phyloP scores from a whole-genome alignment of 2,329 filamentous ascomycete genomes.

The Elsinoe necatrix region DNA sequence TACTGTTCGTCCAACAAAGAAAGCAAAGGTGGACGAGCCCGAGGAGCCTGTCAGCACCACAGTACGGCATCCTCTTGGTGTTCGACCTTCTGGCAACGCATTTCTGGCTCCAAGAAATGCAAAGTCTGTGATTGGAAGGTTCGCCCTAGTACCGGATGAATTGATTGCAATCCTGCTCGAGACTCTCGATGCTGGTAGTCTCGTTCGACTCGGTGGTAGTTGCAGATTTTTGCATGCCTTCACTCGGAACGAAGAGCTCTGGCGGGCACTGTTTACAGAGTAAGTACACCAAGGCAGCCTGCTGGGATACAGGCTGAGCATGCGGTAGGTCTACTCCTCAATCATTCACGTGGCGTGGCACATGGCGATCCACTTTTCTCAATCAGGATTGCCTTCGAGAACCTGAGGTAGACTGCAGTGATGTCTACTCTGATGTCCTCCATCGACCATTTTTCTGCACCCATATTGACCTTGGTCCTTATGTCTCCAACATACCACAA shows the following conservation, averaged over 20 bases:
- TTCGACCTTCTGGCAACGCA: conserved; percentile 82
- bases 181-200: conserved; percentile 53
- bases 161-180: conserved; percentile 68
- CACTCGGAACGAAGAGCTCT: conserved; percentile 73
- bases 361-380: conserved; percentile 75
- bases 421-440: conserved; percentile 81
- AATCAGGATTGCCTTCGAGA: conserved; percentile 46
- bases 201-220: conserved; percentile 62
- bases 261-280: conserved; percentile 78
- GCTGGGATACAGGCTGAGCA: conserved; percentile 23
- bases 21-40: conserved; percentile 19
- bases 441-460: conserved; percentile 88
- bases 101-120: conserved; percentile 59
- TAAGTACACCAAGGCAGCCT: conserved; percentile 47
- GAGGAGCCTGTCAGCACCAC: conserved; percentile 38
- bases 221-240: conserved; percentile 85
- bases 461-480: conserved; percentile 60
- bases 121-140: conserved; percentile 55
- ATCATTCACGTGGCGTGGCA: conserved; percentile 62
- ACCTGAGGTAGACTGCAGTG: conserved; percentile 59
- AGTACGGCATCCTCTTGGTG: conserved; percentile 68
- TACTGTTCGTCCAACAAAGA: conserved; percentile 20
- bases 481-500: conserved; percentile 60
- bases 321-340: conserved; percentile 36
- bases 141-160: conserved; percentile 70